Evolutionary conservation across 225 moss, liverwort and hornwort genomes (phyloP).

Genomic region (Sphagnum contortum): DNA sequence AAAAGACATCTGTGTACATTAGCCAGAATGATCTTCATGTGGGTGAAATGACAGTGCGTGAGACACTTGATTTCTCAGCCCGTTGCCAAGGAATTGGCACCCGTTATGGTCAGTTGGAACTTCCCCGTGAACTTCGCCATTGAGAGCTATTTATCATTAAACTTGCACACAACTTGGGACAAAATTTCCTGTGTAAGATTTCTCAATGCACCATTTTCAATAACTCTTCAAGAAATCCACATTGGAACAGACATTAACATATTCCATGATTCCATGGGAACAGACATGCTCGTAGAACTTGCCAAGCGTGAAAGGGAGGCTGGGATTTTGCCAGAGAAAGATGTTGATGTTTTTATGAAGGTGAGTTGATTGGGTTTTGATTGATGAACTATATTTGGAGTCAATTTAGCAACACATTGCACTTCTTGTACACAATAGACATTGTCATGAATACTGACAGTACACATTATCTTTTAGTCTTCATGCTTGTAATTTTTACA

Average conservation of each 20-base stretch:
- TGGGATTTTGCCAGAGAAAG: slow-evolving; percentile 26
- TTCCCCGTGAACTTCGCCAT: neutral
- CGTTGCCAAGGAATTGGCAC: slow-evolving; percentile 31
- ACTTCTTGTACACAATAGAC: neutral
- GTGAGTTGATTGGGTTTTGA: neutral
- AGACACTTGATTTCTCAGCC: slow-evolving; percentile 27
- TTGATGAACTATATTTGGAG: neutral
- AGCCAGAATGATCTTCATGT: slow-evolving; percentile 32
- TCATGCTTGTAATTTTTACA: neutral
- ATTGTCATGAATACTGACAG: neutral
- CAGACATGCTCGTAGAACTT: slow-evolving; percentile 23
- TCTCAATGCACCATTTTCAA: neutral
- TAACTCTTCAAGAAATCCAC: neutral
- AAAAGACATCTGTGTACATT: slow-evolving; percentile 25
- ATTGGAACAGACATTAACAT: neutral
- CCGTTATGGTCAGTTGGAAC: slow-evolving; percentile 11
- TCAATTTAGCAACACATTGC: neutral
- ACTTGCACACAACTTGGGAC: neutral
- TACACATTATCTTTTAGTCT: neutral
- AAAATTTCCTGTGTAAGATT: neutral
- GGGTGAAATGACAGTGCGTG: slow-evolving; percentile 33
- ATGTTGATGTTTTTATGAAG: slow-evolving; percentile 35
- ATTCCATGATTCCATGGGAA: no score
- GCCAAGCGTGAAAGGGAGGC: slow-evolving; percentile 22
- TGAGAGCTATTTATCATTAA: neutral